A percentile compares a stretch with the other conserved stretches of the same genome.
Conservation (phyloP, 1,284 basidiomycete genomes). For the Marasmius fiardii region DNA sequence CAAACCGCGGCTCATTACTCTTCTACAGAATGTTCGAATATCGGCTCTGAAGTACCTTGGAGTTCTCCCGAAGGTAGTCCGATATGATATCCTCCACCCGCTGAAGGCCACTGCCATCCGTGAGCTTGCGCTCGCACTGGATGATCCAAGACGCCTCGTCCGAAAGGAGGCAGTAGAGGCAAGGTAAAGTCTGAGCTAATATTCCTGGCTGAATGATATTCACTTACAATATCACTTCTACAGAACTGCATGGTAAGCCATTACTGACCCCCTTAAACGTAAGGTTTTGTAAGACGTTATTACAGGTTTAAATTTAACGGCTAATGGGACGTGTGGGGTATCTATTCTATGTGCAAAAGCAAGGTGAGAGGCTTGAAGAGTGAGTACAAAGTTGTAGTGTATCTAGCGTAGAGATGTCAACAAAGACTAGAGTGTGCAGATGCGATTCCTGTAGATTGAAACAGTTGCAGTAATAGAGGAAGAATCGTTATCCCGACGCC, state of each 20-base stretch:
- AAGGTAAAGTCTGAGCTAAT: constrained; percentile 32
- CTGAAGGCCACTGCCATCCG: constrained; percentile 71
- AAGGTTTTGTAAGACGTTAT: background rate
- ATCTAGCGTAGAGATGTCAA: constrained; percentile 15
- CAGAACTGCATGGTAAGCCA: constrained; percentile 50
- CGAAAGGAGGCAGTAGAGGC: constrained; percentile 87
- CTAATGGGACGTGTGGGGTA: constrained; percentile 20
- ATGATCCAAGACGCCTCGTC: constrained; percentile 82
- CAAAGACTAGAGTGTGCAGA: background rate
- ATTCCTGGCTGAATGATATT: background rate
- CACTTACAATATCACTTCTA: background rate
- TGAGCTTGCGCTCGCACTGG: constrained; percentile 71
- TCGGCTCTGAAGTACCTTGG: constrained; percentile 75
- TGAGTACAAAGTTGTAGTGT: constrained; percentile 20
- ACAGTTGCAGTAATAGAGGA: constrained; percentile 1
- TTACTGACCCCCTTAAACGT: background rate
- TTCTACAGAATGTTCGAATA: constrained; percentile 63
- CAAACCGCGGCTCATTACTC: background rate
- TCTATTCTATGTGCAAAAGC: constrained; percentile 4
- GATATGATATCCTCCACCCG: constrained; percentile 77
- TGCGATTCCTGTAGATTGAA: constrained; percentile 2
- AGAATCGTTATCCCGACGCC: constrained; percentile 31
- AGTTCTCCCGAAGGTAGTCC: constrained; percentile 69
- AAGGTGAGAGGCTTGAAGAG: constrained; percentile 7
- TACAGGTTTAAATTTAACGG: constrained; percentile 41